Percentiles rank a stretch among this genome's conserved stretches.
phyloP scores from a whole-genome alignment of 768 basidiomycete genomes.

The Tulasnella sp. region DNA sequence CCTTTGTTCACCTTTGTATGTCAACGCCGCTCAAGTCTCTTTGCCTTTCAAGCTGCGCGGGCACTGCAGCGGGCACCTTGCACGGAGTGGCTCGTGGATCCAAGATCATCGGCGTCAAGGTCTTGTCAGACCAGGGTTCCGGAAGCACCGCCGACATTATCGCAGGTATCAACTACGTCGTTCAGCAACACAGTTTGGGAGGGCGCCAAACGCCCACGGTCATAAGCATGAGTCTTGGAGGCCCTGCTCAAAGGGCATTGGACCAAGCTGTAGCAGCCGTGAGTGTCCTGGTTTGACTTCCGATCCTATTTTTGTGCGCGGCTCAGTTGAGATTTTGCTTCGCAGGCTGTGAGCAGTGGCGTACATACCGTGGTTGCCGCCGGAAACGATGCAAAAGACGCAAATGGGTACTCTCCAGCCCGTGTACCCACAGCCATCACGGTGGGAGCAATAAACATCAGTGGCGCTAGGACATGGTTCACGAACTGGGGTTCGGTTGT shows the following conservation, averaged over 20 bases:
- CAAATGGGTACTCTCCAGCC: conserved; percentile 15
- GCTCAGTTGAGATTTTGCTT: not conserved
- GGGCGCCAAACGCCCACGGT: too few relatives aligned
- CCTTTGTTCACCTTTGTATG: not conserved
- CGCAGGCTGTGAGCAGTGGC: conserved; percentile 14
- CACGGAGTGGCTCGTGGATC: conserved; percentile 14
- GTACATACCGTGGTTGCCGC: conserved; percentile 19
- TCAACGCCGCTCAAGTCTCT: not conserved
- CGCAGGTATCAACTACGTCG: too few relatives aligned
- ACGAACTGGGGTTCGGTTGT: conserved; percentile 18
- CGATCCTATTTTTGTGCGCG: not conserved
- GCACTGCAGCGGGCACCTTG: conserved; percentile 22
- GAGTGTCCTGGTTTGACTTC: too few relatives aligned
- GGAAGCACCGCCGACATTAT: too few relatives aligned
- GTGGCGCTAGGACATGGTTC: conserved; percentile 11
- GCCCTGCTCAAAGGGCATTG: too few relatives aligned
- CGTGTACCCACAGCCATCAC: conserved; percentile 19
- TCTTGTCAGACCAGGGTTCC: conserved; percentile 1
- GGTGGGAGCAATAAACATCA: conserved; percentile 18
- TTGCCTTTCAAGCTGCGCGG: not conserved
- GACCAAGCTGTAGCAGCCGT: too few relatives aligned
- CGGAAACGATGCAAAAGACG: conserved; percentile 17
- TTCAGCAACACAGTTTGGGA: too few relatives aligned
- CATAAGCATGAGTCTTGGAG: too few relatives aligned
- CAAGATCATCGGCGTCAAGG: conserved; percentile 17